A percentile compares a stretch with the other conserved stretches of the same genome.
Conservation (phyloP, 2,329 filamentous ascomycete genomes). For the Leptographium wingfieldii region DNA sequence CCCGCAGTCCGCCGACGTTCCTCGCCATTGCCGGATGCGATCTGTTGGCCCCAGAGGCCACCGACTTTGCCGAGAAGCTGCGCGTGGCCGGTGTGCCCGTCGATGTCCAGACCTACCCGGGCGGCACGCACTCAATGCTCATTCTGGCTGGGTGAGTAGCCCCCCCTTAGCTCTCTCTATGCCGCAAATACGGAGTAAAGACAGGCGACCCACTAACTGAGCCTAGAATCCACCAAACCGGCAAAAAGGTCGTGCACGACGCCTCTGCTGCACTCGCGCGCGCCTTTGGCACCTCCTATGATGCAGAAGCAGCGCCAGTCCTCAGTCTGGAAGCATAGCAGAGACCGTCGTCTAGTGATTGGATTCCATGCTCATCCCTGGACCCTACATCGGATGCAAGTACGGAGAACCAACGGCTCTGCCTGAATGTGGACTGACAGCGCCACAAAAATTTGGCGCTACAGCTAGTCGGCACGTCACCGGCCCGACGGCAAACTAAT, state of each 20-base stretch:
- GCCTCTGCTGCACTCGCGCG: conserved; percentile 1
- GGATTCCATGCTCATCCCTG: background rate
- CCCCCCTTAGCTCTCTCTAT: background rate
- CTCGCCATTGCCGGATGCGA: conserved; percentile 43
- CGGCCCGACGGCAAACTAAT: background rate
- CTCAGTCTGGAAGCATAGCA: background rate
- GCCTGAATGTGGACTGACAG: no score
- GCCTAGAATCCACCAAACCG: conserved; percentile 3
- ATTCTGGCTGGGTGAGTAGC: conserved; percentile 3
- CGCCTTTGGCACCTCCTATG: conserved; percentile 3
- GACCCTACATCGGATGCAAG: background rate
- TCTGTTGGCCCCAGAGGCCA: conserved; percentile 41
- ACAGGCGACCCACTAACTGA: background rate
- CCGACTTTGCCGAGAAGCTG: conserved; percentile 36
- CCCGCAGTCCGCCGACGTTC: conserved; percentile 33
- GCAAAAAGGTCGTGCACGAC: conserved; percentile 6
- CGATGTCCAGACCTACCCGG: conserved; percentile 23
- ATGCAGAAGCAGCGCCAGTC: conserved; percentile 1
- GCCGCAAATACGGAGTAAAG: background rate
- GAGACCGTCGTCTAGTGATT: background rate
- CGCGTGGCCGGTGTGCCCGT: conserved; percentile 30
- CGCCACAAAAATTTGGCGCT: background rate
- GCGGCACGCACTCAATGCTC: conserved; percentile 9
- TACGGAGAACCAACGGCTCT: no score
- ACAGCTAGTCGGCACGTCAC: no score